Evolutionary conservation across 2,329 filamentous ascomycete genomes (phyloP), one percentile per base, ranked within the genome.

Genomic region (Microdochium nivale): DNA sequence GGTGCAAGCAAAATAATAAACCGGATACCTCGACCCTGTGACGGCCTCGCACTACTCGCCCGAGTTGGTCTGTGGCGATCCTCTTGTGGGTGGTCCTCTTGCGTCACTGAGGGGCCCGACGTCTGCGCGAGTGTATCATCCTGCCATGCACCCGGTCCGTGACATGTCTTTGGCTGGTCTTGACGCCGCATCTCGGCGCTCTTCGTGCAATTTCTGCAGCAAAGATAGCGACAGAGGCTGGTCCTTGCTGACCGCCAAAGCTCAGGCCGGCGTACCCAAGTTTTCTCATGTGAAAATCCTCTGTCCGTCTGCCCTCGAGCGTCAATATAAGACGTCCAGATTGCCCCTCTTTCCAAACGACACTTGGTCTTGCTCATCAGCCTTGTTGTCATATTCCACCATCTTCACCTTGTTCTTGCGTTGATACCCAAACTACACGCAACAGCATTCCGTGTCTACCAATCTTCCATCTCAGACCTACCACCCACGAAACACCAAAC

Each of bases 401-500:
- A 13, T 24, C 40, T 21, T 23, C 19, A 44, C 13, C 21, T n/a
- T 23, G 21, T 24, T 44, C 7, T 19, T 44, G 10, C 27, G 11
- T 30, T 30, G 27, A 30, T 30, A 30, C 27, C 27, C 27, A 30
- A 30, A 30, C 13, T 19, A 44, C 13, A 44, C 40, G 8, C 19
- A 16, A 3, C 19, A 23, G 14, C 32, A 30, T 40, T 44, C 24
- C 37, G 43, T 47, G 30, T 37, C 27, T 21, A 30, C 23, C 33
- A 35, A 47, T 47, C 35, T 30, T 50, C 16, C 35, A 51, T 30
- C 44, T 37, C 16, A 47, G 24, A 51, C 53, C 10, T 24, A 33
- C 47, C 23, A 27, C 47, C 49, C 49, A 19, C 35, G 30, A 50
- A 33, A 49, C 27, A 40, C 16, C 30, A 25, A 27, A 51, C 57